Evolutionary conservation across 331 rosid genomes (phyloP), one percentile per base, ranked within the genome.

Genomic region (Cydonia oblonga): DNA sequence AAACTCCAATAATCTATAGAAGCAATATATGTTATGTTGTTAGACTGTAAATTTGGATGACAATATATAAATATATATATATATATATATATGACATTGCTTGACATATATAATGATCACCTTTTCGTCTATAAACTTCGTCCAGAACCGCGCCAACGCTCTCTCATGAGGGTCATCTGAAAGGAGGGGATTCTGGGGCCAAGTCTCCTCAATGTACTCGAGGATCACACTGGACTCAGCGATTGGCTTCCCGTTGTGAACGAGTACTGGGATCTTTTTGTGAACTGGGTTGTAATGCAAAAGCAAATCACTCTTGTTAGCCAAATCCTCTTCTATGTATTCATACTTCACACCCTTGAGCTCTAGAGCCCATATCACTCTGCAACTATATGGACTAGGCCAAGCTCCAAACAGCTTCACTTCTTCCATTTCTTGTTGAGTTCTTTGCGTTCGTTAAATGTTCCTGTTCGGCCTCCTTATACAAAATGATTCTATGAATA

Each of bases 361-460:
- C 53, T 69, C 61, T 38, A 76, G 64, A 68, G 75, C 64, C 75
- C 80, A 76, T 3, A 59, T 59, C 69, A 76, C 70, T 49, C 80
- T 69, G 64, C 4, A 76, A 18, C 6, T 18, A 19, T 60, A 76
- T 63, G 75, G 70, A 62, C 80, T 76, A 3, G 70, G 70, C 69
- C 64, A 69, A 33, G 69, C 9, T 35, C 74, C 77, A 9, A 73
- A 23, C 28, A 69, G 19, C 46, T 76, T 62, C 71, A 67, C 82
- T 68, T 60, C 73, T 58, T 66, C 78, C 74, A 46, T 66, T 28
- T 35, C 40, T 35, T 33, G 68, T 64, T 10, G 14, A 61, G 33
- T 64, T 28, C 0, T 62, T 5, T 5, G 28, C 3, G 49, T 64
- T 64, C 10, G 10, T 32, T 46, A 46, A 15, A 16, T 46, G 19